Percentiles rank a stretch among this genome's conserved stretches.
These are phyloP conservation scores for Dictyostelium firmibasis DNA, from an alignment of 78 protist species.

Conservation along the genomic window DNA sequence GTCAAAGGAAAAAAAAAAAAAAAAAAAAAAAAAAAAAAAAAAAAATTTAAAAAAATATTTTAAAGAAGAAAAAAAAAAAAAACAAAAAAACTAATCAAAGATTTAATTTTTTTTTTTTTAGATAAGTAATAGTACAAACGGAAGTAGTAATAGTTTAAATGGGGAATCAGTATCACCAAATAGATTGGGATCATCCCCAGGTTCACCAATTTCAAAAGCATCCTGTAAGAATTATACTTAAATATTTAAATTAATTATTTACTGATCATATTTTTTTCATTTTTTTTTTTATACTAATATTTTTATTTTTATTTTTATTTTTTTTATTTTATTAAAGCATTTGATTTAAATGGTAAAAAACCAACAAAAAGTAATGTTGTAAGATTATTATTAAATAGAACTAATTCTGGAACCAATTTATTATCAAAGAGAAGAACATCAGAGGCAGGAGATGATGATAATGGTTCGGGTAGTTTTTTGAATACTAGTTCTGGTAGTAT, in stretches of 20 bases:
- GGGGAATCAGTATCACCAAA: conserved; percentile 22
- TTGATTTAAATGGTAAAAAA: conserved; percentile 41
- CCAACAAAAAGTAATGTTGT: conserved; percentile 41
- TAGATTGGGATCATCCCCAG: conserved; percentile 5
- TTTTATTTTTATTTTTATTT: not conserved
- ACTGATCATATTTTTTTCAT: not conserved
- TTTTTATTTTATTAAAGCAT: not conserved
- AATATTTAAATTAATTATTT: not conserved
- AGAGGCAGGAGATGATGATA: not conserved
- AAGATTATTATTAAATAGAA: conserved; percentile 28
- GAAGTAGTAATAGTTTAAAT: not conserved
- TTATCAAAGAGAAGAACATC: not conserved
- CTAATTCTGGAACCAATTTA: conserved; percentile 25
- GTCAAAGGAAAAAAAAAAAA: not conserved
- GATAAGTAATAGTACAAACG: conserved; percentile 13
- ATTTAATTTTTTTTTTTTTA: conserved; percentile 7
- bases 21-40: not conserved
- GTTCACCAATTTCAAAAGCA: not conserved
- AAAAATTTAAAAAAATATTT: not conserved
- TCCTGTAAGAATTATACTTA: not conserved
- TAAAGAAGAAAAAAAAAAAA: not conserved
- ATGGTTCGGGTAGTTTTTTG: not conserved
- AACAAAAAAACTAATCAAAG: not conserved
- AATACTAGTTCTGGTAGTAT: not conserved
- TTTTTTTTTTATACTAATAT: not conserved